Evolutionary conservation across 2,329 filamentous ascomycete species (phyloP).

Genomic region (Cytospora leucostoma): DNA sequence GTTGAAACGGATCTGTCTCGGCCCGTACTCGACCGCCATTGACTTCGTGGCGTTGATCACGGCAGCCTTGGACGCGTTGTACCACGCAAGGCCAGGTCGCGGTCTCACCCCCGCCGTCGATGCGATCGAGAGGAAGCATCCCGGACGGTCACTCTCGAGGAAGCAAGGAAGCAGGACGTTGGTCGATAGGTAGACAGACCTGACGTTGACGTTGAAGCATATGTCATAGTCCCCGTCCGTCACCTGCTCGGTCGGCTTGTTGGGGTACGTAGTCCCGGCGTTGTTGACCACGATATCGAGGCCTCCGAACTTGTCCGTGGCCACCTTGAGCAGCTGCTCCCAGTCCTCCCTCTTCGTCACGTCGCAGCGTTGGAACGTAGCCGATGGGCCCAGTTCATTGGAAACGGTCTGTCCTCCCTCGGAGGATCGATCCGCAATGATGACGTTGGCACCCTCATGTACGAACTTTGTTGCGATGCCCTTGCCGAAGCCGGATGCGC

Average conservation of each 20-base stretch:
- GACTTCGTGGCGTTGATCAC: constrained; percentile 59
- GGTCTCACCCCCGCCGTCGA: constrained; percentile 64
- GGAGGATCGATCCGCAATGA: not conserved
- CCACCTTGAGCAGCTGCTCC: constrained; percentile 49
- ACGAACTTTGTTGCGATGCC: constrained; percentile 48
- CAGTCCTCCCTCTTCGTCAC: constrained; percentile 57
- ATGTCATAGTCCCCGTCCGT: constrained; percentile 67
- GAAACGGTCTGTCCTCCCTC: constrained; percentile 45
- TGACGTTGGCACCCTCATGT: not conserved
- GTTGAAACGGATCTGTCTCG: constrained; percentile 72
- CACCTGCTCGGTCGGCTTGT: constrained; percentile 64
- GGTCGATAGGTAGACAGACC: constrained; percentile 63
- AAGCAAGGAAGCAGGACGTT: constrained; percentile 63
- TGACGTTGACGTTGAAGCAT: constrained; percentile 70
- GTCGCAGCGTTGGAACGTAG: constrained; percentile 43
- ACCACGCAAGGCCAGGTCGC: constrained; percentile 66
- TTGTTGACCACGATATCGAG: constrained; percentile 65
- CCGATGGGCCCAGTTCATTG: constrained; percentile 45
- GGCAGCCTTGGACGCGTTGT: constrained; percentile 69
- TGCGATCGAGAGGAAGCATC: constrained; percentile 66
- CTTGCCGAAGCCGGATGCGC: constrained; percentile 57
- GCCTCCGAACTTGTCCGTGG: constrained; percentile 49
- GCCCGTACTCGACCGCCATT: constrained; percentile 72
- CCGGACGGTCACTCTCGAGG: constrained; percentile 56
- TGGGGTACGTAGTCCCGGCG: constrained; percentile 59